phyloP scores from a whole-genome alignment of 225 moss, liverwort and hornwort species.

The Marchantia polymorpha region DNA sequence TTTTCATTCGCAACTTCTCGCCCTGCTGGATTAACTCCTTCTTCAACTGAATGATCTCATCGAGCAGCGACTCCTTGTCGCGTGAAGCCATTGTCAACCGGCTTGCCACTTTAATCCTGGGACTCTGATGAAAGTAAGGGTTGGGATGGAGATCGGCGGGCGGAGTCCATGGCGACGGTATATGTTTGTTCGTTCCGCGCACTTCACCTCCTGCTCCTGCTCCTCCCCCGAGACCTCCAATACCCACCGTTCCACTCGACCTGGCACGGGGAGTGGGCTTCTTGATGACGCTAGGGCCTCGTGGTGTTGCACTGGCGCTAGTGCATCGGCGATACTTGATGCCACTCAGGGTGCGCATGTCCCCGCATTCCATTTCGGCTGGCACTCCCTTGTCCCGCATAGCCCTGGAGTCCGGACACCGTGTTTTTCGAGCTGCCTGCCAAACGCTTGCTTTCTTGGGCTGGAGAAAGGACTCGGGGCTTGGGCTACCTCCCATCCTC shows the following conservation, averaged over 20 bases:
- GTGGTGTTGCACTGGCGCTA: not conserved
- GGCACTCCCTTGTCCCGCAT: not conserved
- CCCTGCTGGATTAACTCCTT: constrained; percentile 26
- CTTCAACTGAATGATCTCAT: constrained; percentile 38
- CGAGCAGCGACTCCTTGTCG: constrained; percentile 41
- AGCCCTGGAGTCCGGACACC: not conserved
- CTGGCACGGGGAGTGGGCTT: not conserved
- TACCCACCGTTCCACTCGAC: constrained; percentile 10
- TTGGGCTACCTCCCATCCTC: not conserved
- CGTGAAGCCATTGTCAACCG: constrained; percentile 28
- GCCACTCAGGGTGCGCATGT: constrained; percentile 32
- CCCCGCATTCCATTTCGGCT: constrained; percentile 36
- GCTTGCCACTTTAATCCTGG: constrained; percentile 4
- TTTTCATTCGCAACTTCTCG: constrained; percentile 17
- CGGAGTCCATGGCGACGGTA: not conserved
- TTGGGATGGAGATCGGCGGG: constrained; percentile 4
- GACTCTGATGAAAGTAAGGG: constrained; percentile 18
- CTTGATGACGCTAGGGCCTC: not conserved
- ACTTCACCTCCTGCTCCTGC: not conserved
- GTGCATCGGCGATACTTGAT: not conserved
- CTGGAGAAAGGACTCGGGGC: not conserved
- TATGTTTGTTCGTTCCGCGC: not conserved
- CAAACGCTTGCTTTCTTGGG: not conserved
- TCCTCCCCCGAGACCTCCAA: not conserved
- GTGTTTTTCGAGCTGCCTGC: not conserved